phyloP scores from a whole-genome alignment of 805 yeast species.

The Saccharomyces jurei region DNA sequence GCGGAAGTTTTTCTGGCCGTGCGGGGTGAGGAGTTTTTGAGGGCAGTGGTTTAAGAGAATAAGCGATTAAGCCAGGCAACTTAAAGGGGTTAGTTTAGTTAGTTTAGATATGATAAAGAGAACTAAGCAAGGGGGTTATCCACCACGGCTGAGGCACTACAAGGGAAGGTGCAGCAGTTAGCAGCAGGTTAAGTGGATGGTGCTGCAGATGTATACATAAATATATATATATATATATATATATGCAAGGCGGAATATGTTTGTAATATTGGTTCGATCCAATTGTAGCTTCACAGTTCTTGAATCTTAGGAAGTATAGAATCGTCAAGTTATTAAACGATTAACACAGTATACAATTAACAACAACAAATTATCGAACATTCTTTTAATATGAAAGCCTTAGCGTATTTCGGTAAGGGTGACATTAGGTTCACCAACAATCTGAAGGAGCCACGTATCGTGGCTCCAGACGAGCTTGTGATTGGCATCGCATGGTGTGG shows the following conservation, averaged over 20 bases:
- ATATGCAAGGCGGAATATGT: neutral
- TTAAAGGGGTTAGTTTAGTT: neutral
- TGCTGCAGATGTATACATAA: neutral
- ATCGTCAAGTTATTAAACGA: neutral
- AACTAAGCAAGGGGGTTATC: neutral
- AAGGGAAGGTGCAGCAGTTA: neutral
- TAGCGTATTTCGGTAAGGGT: conserved; percentile 40
- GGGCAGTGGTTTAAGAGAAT: neutral
- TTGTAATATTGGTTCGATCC: no score
- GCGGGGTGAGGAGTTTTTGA: neutral
- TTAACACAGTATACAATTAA: neutral
- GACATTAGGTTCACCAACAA: conserved; percentile 36
- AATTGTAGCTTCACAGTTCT: neutral
- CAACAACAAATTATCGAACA: neutral
- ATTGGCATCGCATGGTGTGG: conserved; percentile 48
- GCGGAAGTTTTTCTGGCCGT: neutral
- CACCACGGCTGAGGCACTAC: neutral
- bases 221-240: neutral
- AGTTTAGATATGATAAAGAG: neutral
- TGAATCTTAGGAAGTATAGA: neutral
- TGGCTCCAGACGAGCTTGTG: conserved; percentile 34
- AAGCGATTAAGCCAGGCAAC: neutral
- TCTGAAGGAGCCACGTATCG: conserved; percentile 31
- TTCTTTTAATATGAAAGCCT: conserved; percentile 36
- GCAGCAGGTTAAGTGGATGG: neutral